Evolutionary conservation across 129 eudicot genomes (phyloP).

Genomic region (Logfia minima): DNA sequence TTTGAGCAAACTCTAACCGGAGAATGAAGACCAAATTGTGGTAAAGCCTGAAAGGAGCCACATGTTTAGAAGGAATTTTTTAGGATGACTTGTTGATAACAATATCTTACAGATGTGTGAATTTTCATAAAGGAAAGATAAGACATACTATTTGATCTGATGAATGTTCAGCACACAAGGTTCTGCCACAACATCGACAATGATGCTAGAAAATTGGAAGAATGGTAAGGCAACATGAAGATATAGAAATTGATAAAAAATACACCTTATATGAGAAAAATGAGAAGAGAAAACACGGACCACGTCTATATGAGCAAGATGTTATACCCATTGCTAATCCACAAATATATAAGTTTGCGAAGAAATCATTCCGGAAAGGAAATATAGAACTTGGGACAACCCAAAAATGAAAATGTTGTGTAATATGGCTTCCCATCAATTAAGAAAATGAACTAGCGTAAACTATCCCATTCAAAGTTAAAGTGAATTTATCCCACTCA

Average conservation of each 20-base stretch:
- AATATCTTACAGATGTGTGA: conserved; percentile 2
- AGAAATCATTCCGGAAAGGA: too few relatives aligned
- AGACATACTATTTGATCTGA: conserved; percentile 73
- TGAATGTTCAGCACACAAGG: conserved; percentile 95
- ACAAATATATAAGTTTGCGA: not conserved
- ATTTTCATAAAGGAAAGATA: conserved; percentile 11
- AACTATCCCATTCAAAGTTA: not conserved
- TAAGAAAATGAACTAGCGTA: not conserved
- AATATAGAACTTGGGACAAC: not conserved
- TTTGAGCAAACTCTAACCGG: conserved; percentile 88
- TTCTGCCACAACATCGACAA: conserved; percentile 94
- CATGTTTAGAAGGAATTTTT: not conserved
- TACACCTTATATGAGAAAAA: not conserved
- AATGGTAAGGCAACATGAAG: conserved; percentile 17
- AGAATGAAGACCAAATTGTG: conserved; percentile 83
- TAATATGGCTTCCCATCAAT: not conserved
- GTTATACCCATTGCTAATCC: not conserved
- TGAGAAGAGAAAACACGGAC: not conserved
- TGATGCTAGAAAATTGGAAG: conserved; percentile 70
- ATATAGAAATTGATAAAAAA: not conserved
- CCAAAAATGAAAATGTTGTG: not conserved
- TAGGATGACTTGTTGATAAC: not conserved
- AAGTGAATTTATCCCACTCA: too few relatives aligned
- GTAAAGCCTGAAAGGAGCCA: conserved; percentile 66
- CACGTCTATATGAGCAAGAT: not conserved